phyloP scores from a whole-genome alignment of 345 rosid species.

The Citrus sp. region DNA sequence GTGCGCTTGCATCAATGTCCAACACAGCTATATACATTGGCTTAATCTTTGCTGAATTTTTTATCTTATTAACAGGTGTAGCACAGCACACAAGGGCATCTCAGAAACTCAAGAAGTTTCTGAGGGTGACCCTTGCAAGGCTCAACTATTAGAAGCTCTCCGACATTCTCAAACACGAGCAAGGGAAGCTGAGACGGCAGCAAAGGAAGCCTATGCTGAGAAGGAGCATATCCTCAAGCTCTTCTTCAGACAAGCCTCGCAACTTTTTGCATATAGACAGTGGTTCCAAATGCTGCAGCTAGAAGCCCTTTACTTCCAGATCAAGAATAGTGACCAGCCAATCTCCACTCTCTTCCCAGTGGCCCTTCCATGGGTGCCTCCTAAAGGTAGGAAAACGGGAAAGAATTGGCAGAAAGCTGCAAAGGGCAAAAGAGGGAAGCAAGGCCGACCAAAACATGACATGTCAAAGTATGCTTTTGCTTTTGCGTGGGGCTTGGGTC shows the following conservation, averaged over 20 bases:
- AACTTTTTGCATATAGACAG: slow-evolving; percentile 91
- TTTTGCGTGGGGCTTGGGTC: slow-evolving; percentile 76
- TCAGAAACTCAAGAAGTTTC: slow-evolving; percentile 26
- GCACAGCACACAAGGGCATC: slow-evolving; percentile 20
- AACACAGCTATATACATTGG: background rate
- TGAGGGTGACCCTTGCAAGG: slow-evolving; percentile 56
- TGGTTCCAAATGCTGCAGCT: slow-evolving; percentile 87
- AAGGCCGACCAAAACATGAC: slow-evolving; percentile 31
- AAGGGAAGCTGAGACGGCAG: slow-evolving; percentile 92
- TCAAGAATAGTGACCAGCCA: slow-evolving; percentile 55
- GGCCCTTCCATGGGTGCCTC: slow-evolving; percentile 53
- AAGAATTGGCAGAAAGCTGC: slow-evolving; percentile 30
- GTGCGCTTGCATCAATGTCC: background rate
- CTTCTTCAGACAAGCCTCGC: slow-evolving; percentile 88
- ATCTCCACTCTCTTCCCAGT: slow-evolving; percentile 43
- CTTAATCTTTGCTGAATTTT: slow-evolving; percentile 11
- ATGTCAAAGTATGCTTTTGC: slow-evolving; percentile 47
- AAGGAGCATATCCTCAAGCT: slow-evolving; percentile 78
- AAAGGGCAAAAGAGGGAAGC: slow-evolving; percentile 36
- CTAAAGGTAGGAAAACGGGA: slow-evolving; percentile 31
- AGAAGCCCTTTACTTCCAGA: slow-evolving; percentile 58
- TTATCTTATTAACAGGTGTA: slow-evolving; percentile 14
- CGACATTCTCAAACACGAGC: slow-evolving; percentile 95
- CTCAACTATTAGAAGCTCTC: slow-evolving; percentile 81
- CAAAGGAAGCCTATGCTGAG: slow-evolving; percentile 72